Base-by-base conservation (phyloP, 2,329 filamentous ascomycete genomes). In the Gaeumannomyces tritici region DNA sequence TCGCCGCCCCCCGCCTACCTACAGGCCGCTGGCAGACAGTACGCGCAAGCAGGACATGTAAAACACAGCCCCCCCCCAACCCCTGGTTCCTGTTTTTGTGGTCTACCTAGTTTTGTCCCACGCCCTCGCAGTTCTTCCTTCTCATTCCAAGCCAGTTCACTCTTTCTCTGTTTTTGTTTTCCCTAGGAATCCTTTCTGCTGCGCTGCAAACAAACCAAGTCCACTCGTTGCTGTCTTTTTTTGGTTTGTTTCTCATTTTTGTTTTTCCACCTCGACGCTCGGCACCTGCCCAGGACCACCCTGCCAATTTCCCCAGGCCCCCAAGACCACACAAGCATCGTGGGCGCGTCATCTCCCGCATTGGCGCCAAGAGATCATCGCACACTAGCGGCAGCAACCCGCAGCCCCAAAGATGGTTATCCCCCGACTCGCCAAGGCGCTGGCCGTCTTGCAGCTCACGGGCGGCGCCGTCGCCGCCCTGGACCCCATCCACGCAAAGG, bases 361-460 rank as follows among this genome's bases (percentile, higher is more conserved):
- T 61, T 61, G 60, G 60, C 60, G 60, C 60, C 60, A 61, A 61
- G 60, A 61, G 60, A 56, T 56, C 29, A 15, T 26, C 6, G 42
- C 21, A 51, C 18, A 21, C n/a, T 51, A 51, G 42, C 42, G 42
- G 42, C 42, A 33, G 7, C 31, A 33, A n/a, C 21, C 18, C 42
- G 6, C 42, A 51, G 18, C 7, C 8, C 55, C n/a, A 12, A 56
- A 56, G 15, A 58, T 57, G 60, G 31, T 55, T 21, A 42, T 55
- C n/a, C 27, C 35, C 18, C 31, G 55, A n/a, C 60, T 61, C 24
- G 60, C 28, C 60, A 55, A 55, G 60, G 60, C 60, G 60, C 60
- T 61, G 60, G 60, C 54, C 60, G 60, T 61, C 60, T 57, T 57
- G 28, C 55, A 57, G 18, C 31, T 61, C 13, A 33, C 51, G 2